These are phyloP conservation scores for Paraconiothyrium sp. DNA, from an alignment of 2,329 filamentous ascomycete genomes.

Conservation along the genomic window DNA sequence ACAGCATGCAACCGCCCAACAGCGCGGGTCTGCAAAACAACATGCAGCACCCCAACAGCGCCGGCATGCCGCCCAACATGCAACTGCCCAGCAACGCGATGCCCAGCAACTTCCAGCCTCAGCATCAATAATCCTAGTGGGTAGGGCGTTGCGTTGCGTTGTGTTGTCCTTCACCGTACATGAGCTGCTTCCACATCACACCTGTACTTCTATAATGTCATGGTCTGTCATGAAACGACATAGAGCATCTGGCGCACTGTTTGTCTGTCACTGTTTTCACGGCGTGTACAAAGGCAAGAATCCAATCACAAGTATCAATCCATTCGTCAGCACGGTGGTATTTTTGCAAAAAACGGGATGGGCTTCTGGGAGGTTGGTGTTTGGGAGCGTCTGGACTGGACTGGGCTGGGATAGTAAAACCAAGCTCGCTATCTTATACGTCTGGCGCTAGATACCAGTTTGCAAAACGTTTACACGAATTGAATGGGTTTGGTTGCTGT, in stretches of 20 bases:
- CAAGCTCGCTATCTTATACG: too few relatives aligned
- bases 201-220: constrained; percentile 26
- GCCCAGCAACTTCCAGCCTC: constrained; percentile 21
- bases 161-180: constrained; percentile 5
- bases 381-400: too few relatives aligned
- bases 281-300: constrained; percentile 14
- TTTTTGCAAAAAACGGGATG: neutral
- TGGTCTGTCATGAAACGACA: constrained; percentile 16
- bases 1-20: constrained; percentile 37
- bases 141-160: neutral
- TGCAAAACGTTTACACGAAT: too few relatives aligned
- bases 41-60: constrained; percentile 32
- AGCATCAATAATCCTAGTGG: constrained; percentile 9
- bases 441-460: neutral
- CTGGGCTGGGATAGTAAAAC: too few relatives aligned
- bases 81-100: constrained; percentile 21
- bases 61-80: constrained; percentile 24
- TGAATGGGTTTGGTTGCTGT: too few relatives aligned
- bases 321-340: neutral
- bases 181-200: constrained; percentile 10
- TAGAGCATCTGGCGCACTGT: constrained; percentile 18
- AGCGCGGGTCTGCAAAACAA: constrained; percentile 45
- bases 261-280: neutral
- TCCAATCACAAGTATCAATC: neutral
- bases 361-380: too few relatives aligned